Conservation (phyloP, 1,139 yeast genomes). For the Nakaseomyces nivariensis region DNA sequence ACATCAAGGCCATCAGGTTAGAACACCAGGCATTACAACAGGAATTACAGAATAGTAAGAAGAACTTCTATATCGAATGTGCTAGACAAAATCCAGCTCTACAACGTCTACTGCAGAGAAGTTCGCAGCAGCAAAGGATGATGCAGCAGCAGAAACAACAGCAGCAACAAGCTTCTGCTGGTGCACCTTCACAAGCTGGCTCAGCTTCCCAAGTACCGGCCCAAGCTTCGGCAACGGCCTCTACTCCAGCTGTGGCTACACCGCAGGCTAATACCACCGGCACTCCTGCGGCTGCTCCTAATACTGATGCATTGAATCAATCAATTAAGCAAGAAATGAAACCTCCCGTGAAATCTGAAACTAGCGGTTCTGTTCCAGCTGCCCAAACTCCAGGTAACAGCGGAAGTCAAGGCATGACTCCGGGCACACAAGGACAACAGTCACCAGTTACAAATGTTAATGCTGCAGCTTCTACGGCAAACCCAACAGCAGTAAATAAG, state of each 20-base stretch:
- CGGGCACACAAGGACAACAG: constrained; percentile 14
- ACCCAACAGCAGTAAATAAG: constrained; percentile 25
- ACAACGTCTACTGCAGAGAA: constrained; percentile 24
- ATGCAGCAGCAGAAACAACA: constrained; percentile 17
- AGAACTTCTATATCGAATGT: constrained; percentile 28
- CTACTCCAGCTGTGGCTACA: constrained; percentile 6
- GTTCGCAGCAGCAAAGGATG: constrained; percentile 22
- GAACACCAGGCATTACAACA: constrained; percentile 23
- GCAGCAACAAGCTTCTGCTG: constrained; percentile 13
- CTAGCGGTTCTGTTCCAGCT: constrained; percentile 7
- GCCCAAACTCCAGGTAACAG: constrained; percentile 14
- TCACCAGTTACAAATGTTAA: constrained; percentile 33
- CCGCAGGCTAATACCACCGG: constrained; percentile 8
- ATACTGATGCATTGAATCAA: constrained; percentile 10
- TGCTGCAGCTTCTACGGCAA: constrained; percentile 33
- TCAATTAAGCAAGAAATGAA: constrained; percentile 9
- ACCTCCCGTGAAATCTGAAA: neutral
- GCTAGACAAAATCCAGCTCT: constrained; percentile 27
- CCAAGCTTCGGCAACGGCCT: constrained; percentile 6
- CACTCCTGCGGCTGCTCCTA: constrained; percentile 12
- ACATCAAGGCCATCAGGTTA: constrained; percentile 18
- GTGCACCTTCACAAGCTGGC: constrained; percentile 2
- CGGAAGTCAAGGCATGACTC: constrained; percentile 5
- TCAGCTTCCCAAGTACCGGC: neutral
- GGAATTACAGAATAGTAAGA: constrained; percentile 26